Base-by-base conservation (phyloP, 495 filamentous ascomycete species). In the Podospora tetraspora region DNA sequence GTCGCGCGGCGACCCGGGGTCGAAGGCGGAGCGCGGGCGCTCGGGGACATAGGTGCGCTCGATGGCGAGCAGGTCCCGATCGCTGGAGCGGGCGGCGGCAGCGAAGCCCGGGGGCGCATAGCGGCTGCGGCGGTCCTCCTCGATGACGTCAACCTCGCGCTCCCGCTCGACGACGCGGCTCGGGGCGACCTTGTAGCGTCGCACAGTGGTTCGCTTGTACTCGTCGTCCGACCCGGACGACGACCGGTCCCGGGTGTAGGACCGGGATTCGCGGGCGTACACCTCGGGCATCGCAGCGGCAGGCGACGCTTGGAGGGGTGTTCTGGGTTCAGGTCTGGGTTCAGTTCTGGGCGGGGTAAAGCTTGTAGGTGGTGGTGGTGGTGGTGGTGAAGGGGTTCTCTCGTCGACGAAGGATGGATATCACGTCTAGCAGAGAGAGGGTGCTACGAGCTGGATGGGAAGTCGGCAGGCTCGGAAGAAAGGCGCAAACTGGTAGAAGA, bases 181-280 rank as follows among this genome's bases (percentile, higher is more conserved):
- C 19, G 78, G 73, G 12, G 73, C 70, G 59, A 85, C 84, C 62
- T 86, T 85, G 76, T 88, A 88, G 52, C 83, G 81, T 73, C 83
- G 83, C 37, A 87, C 81, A 5, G 83, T 86, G 29, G 81, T 84
- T 67, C 76, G 75, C 66, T 76, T 81, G 70, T 79, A 83, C 25
- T 84, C 82, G 52, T 86, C 84, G 68, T 79, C 79, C 3, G 79
- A 81, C 43, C 80, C 78, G 7, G 78, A 83, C n/a, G 78, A 74
- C 66, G 81, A 82, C 59, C 78, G 75, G 29, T 83, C 80, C 66
- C 82, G 77, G 61, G 73, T 72, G 73, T 83, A 82, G 64, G 75
- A 70, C 67, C 80, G 79, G 75, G 79, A 72, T 74, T 83, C 81
- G 61, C 80, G 79, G 76, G 23, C 62, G 30, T 82, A 83, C 66